A percentile compares a stretch with the other conserved stretches of the same genome.
phyloP scores from a whole-genome alignment of 148 eudicot genomes.

The Talinum fruticosum region DNA sequence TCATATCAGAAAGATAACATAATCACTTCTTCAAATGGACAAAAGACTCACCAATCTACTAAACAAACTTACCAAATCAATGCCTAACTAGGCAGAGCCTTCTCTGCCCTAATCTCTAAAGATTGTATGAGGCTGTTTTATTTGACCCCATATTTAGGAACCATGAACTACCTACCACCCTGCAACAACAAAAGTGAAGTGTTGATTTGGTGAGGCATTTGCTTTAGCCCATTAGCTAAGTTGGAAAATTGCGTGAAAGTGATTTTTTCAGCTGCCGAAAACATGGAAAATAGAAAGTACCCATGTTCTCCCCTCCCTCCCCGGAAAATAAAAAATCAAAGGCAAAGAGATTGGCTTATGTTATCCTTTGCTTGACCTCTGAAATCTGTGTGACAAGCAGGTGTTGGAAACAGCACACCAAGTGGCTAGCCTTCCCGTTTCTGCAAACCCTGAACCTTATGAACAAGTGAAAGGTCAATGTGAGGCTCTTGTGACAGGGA shows the following conservation, averaged over 20 bases:
- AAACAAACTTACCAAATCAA: neutral
- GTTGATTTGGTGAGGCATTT: neutral
- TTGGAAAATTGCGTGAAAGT: neutral
- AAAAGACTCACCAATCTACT: neutral
- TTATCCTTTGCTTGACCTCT: neutral
- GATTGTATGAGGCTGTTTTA: neutral
- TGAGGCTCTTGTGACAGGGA: slow-evolving; percentile 82
- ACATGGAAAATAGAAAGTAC: neutral
- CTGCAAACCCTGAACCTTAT: slow-evolving; percentile 54
- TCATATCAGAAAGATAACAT: neutral
- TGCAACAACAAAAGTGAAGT: neutral
- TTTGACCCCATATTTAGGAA: neutral
- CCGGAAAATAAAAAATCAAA: too few relatives aligned
- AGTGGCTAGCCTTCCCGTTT: slow-evolving; percentile 65
- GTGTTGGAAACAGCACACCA: slow-evolving; percentile 84
- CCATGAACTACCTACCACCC: neutral
- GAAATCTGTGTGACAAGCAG: slow-evolving; percentile 31
- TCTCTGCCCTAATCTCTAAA: neutral
- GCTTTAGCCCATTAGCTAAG: too few relatives aligned
- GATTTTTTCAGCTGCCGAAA: neutral
- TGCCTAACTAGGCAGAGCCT: neutral
- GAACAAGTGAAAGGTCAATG: slow-evolving; percentile 83
- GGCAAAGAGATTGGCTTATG: neutral
- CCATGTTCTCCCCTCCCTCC: too few relatives aligned
- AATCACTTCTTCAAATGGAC: neutral